These are phyloP conservation scores for Adansonia gregorii DNA, from an alignment of 441 rosid species.

Conservation along the genomic window DNA sequence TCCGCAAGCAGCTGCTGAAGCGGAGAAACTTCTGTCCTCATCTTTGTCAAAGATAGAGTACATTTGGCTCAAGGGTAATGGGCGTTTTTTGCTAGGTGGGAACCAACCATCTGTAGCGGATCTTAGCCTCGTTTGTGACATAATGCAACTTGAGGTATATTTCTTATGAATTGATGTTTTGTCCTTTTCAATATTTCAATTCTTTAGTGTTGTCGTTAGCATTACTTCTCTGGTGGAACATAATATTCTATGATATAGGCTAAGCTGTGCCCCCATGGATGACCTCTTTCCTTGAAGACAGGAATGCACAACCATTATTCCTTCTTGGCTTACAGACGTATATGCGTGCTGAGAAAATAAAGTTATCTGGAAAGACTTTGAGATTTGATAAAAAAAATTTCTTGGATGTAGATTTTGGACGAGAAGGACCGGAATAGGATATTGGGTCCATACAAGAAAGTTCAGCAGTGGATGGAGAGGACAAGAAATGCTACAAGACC, in stretches of 20 bases:
- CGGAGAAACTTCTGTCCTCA: slow-evolving; percentile 56
- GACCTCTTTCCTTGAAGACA: neutral
- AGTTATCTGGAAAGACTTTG: neutral
- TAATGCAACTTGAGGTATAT: slow-evolving; percentile 88
- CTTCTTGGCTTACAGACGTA: neutral
- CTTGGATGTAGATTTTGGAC: slow-evolving; percentile 59
- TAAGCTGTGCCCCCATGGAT: neutral
- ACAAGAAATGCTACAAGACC: slow-evolving; percentile 72
- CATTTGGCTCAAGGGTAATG: slow-evolving; percentile 77
- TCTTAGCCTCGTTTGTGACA: slow-evolving; percentile 85
- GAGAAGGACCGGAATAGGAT: slow-evolving; percentile 62
- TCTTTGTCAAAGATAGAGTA: slow-evolving; percentile 68
- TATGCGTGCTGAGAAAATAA: neutral
- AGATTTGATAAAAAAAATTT: slow-evolving; percentile 4
- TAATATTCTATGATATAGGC: neutral
- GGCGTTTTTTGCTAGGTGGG: slow-evolving; percentile 68
- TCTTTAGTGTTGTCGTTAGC: neutral
- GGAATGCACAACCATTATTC: neutral
- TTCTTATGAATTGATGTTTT: neutral
- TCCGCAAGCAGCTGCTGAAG: slow-evolving; percentile 66
- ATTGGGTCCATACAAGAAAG: slow-evolving; percentile 67
- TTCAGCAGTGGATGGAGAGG: slow-evolving; percentile 74
- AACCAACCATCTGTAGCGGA: slow-evolving; percentile 88
- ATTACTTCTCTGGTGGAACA: neutral
- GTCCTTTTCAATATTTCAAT: neutral